A percentile compares a stretch with the other conserved stretches of the same genome.
phyloP scores from a whole-genome alignment of 805 yeast genomes.

The Lipomyces sp. region DNA sequence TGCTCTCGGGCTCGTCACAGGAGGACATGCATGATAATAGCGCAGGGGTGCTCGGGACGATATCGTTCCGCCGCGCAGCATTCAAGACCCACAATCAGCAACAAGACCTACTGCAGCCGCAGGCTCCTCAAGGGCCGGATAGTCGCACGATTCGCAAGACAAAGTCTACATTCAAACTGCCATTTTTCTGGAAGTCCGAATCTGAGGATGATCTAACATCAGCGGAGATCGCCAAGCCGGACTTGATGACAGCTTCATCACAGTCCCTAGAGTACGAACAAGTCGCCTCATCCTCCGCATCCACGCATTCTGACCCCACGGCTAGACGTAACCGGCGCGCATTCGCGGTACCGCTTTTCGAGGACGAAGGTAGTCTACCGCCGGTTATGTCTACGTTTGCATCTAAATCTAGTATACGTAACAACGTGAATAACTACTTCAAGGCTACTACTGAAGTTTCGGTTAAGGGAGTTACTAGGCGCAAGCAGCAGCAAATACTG shows the following conservation, averaged over 20 bases:
- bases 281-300: neutral
- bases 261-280: constrained; percentile 2
- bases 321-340: constrained; percentile 18
- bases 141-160: constrained; percentile 5
- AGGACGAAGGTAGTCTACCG: constrained; percentile 31
- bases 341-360: constrained; percentile 31
- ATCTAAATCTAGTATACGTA: constrained; percentile 17
- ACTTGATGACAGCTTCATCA: neutral
- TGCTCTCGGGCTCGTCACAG: neutral
- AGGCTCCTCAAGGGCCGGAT: neutral
- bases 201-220: constrained; percentile 19
- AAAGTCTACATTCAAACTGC: constrained; percentile 30
- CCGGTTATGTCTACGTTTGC: constrained; percentile 21
- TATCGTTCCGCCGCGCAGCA: neutral
- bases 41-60: neutral
- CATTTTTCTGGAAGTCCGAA: constrained; percentile 38
- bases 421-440: constrained; percentile 19
- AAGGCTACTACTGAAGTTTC: neutral
- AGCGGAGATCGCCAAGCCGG: neutral
- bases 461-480: constrained; percentile 10
- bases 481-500: constrained; percentile 28
- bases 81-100: neutral
- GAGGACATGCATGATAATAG: neutral
- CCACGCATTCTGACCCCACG: constrained; percentile 18
- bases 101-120: neutral